Conservation (phyloP, 768 basidiomycete genomes). For the Tylopilus subfusipes region DNA sequence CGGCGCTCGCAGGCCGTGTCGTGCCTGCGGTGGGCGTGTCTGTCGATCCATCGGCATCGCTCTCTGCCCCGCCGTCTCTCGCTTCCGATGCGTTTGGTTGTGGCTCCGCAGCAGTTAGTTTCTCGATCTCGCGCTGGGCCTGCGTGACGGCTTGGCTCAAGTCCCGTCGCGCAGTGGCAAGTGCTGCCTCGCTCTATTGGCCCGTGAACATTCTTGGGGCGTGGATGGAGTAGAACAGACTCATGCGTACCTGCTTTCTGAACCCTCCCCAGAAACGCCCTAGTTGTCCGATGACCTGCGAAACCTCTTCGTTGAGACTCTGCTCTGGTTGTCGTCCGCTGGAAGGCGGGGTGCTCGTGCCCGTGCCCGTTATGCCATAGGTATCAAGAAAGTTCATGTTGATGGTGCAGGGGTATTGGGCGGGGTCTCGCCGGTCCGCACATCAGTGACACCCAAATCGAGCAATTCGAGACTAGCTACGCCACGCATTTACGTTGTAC, state of each 20-base stretch:
- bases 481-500: slow-evolving; percentile 13
- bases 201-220: slow-evolving; percentile 3
- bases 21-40: slow-evolving; percentile 25
- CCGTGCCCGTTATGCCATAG: slow-evolving; percentile 49
- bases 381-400: slow-evolving; percentile 75
- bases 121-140: slow-evolving; percentile 73
- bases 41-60: slow-evolving; percentile 25
- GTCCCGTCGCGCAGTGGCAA: slow-evolving; percentile 72
- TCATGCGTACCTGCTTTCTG: slow-evolving; percentile 71
- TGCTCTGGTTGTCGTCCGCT: slow-evolving; percentile 41
- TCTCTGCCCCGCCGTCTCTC: slow-evolving; percentile 20
- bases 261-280: slow-evolving; percentile 89
- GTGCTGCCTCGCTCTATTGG: slow-evolving; percentile 61
- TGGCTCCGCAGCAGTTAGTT: slow-evolving; percentile 44
- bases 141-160: slow-evolving; percentile 69
- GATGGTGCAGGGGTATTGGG: not conserved
- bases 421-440: not conserved
- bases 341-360: slow-evolving; percentile 46
- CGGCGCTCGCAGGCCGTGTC: slow-evolving; percentile 17
- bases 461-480: slow-evolving; percentile 4
- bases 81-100: slow-evolving; percentile 12
- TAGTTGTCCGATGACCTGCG: slow-evolving; percentile 83
- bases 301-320: slow-evolving; percentile 81
- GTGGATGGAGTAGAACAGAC: not conserved
- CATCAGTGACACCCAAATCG: slow-evolving; percentile 5